phyloP scores from a whole-genome alignment of 495 filamentous ascomycete genomes.

The Hypoxylon crocopeplum region DNA sequence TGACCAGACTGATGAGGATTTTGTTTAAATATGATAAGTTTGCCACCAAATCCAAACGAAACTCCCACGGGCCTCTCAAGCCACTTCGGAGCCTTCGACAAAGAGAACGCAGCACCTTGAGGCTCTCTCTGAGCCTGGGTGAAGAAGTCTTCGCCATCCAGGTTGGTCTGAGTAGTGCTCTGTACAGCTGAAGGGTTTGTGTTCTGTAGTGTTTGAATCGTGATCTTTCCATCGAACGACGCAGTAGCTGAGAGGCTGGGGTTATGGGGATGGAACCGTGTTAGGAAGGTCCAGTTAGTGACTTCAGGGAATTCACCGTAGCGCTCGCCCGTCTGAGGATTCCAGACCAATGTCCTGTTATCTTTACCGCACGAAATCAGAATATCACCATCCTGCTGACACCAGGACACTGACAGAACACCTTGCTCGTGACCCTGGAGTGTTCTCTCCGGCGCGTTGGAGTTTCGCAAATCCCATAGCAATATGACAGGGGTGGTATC shows the following conservation, averaged over 20 bases:
- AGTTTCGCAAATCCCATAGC: conserved; percentile 95
- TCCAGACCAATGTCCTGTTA: conserved; percentile 95
- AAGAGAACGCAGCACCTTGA: conserved; percentile 84
- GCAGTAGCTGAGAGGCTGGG: conserved; percentile 91
- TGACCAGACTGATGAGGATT: conserved; percentile 63
- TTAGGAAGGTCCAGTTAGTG: conserved; percentile 98
- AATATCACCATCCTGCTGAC: conserved; percentile 86
- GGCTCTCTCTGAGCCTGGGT: conserved; percentile 88
- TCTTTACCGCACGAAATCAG: conserved; percentile 96
- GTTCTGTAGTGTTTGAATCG: conserved; percentile 90
- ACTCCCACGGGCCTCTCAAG: conserved; percentile 83
- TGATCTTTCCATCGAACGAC: conserved; percentile 95
- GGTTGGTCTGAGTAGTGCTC: conserved; percentile 54
- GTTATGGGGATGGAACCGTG: conserved; percentile 91
- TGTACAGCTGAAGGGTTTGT: conserved; percentile 74
- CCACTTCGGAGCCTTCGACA: conserved; percentile 90
- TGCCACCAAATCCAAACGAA: conserved; percentile 95
- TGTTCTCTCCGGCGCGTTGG: conserved; percentile 89
- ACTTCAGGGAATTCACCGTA: conserved; percentile 96
- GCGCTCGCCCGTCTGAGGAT: conserved; percentile 83
- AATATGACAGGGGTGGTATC: conserved; percentile 89
- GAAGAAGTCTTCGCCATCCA: conserved; percentile 97
- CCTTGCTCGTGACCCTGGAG: conserved; percentile 90
- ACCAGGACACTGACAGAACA: conserved; percentile 95
- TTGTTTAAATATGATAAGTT: conserved; percentile 78